phyloP scores from a whole-genome alignment of 106 monocot species.

The Ottelia alismoides region DNA sequence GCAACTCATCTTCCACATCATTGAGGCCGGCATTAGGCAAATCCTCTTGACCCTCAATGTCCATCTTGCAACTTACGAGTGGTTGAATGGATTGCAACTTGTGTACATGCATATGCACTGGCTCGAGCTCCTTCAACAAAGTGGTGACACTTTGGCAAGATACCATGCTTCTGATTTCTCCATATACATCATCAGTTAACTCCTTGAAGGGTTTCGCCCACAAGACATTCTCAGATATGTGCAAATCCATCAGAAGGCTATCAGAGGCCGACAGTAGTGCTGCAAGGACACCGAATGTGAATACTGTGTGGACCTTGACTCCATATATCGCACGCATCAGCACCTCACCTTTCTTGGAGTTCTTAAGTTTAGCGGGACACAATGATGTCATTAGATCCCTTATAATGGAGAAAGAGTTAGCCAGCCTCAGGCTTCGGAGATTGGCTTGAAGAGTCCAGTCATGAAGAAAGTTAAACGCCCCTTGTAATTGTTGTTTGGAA shows the following conservation, averaged over 20 bases:
- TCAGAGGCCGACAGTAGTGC: conserved; percentile 33
- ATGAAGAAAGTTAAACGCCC: conserved; percentile 30
- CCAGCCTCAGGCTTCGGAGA: conserved; percentile 31
- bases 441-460: conserved; percentile 38
- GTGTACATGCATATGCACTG: conserved; percentile 23
- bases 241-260: conserved; percentile 29
- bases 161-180: conserved; percentile 16
- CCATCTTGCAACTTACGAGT: neutral
- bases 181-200: conserved; percentile 20
- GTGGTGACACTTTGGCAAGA: conserved; percentile 5
- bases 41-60: neutral
- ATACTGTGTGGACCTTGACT: conserved; percentile 44
- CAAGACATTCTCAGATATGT: conserved; percentile 46
- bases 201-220: conserved; percentile 55
- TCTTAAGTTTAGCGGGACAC: conserved; percentile 28
- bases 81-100: conserved; percentile 16
- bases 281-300: conserved; percentile 33
- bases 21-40: neutral
- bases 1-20: conserved; percentile 2
- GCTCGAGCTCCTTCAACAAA: conserved; percentile 54
- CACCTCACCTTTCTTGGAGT: conserved; percentile 56
- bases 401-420: conserved; percentile 26
- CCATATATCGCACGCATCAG: conserved; percentile 66
- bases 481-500: conserved; percentile 22
- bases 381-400: conserved; percentile 27